Evolutionary conservation across 2,329 filamentous ascomycete genomes (phyloP).

Genomic region (Coleophoma crateriformis): DNA sequence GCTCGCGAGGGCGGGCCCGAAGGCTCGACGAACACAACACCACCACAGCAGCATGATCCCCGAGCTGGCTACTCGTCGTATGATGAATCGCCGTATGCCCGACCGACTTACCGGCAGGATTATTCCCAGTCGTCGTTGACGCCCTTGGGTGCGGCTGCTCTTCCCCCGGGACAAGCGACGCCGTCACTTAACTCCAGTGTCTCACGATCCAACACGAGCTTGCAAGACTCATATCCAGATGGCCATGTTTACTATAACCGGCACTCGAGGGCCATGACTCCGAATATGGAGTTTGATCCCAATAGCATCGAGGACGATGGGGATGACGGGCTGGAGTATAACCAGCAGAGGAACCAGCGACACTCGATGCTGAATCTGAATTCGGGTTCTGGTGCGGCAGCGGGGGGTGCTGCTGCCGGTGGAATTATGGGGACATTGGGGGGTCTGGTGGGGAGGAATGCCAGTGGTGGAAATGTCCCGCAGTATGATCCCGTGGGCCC

Average conservation of each 20-base stretch:
- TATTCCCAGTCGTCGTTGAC: conserved; percentile 19
- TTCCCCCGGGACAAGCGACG: conserved; percentile 20
- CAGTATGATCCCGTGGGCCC: conserved; percentile 21
- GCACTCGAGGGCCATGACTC: conserved; percentile 23
- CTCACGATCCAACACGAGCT: conserved; percentile 17
- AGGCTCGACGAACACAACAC: conserved; percentile 40
- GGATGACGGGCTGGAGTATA: conserved; percentile 70
- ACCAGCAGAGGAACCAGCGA: conserved; percentile 39
- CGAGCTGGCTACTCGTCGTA: conserved; percentile 7
- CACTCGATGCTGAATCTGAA: conserved; percentile 41
- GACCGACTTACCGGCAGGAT: conserved; percentile 9
- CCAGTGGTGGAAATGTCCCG: conserved; percentile 17
- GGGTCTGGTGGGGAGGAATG: conserved; percentile 20
- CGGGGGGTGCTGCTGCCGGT: conserved; percentile 36
- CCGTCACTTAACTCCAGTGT: conserved; percentile 19
- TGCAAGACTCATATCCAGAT: conserved; percentile 22
- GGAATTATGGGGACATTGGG: conserved; percentile 22
- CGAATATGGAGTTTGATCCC: conserved; percentile 45
- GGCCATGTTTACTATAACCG: conserved; percentile 16
- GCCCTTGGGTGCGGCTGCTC: conserved; percentile 24
- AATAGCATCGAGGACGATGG: conserved; percentile 81
- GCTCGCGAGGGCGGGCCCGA: conserved; percentile 60
- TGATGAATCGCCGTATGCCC: conserved; percentile 11
- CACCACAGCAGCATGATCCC: conserved; percentile 20
- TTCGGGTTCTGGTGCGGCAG: conserved; percentile 18